Evolutionary conservation across 208 protist species (phyloP), one percentile per base, ranked within the genome.

Genomic region (Trypanosoma scelopori): DNA sequence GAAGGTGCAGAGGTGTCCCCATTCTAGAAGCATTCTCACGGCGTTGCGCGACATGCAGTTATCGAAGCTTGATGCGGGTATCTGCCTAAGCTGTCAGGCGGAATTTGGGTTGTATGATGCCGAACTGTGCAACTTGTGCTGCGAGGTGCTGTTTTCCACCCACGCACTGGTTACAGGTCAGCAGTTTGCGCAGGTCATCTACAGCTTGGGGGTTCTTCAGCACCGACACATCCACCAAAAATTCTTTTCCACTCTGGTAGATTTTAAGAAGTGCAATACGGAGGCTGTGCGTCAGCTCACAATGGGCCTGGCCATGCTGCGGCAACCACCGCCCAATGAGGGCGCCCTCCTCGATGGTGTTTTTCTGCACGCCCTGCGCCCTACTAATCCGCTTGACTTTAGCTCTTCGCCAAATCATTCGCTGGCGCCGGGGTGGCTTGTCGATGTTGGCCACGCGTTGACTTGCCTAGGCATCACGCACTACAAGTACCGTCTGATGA

Each of bases 201-300:
- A 89, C 66, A 78, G 71, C 43, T 78, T 96, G 7, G 91, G 91
- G 25, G 79, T 93, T 18, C 75, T 96, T 65, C 84, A 94, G 67
- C 91, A 96, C 68, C 81, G 91, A 32, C 87, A 94, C 71, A 59
- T 90, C 11, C 78, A 91, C 59, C 86, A 89, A 47, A 84, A 83
- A 60, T 89, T 86, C 61, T 92, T 95, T 56, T 83, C 87, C 5
- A 85, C 76, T 43, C 57, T 84, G 32, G 69, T 93, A 18, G 56
- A 88, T 25, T 75, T 85, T 18, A 81, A 85, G 39, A 67, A 85
- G 35, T 90, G 82, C 65, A 89, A 81, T 52, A 81, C 91, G 5
- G 78, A 82, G 45, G 87, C 68, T 5, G 58, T 91, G 28, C 80
- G 76, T 22, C 74, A 74, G 20, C 87, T 91, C 42, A 70, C 86